These are phyloP conservation scores for Croton setiger DNA, from an alignment of 441 rosid genomes.

Conservation along the genomic window DNA sequence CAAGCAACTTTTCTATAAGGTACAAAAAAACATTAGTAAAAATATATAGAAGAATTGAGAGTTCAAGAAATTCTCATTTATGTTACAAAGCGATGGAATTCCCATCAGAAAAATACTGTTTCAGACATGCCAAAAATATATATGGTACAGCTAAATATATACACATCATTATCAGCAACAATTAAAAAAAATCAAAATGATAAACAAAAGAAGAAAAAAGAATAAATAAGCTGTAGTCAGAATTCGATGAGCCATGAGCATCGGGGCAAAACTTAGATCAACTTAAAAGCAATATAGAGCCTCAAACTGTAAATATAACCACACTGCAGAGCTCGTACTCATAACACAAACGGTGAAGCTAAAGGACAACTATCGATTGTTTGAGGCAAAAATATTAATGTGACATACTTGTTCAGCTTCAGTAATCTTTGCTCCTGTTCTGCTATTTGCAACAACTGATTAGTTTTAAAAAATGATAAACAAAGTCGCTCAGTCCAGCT, in stretches of 20 bases:
- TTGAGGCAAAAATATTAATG: neutral
- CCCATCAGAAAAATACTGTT: conserved; percentile 4
- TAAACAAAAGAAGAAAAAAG: neutral
- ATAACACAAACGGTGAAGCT: neutral
- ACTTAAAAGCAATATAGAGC: neutral
- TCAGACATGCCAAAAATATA: neutral
- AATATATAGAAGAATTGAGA: neutral
- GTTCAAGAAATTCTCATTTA: neutral
- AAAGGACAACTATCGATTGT: neutral
- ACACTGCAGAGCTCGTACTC: neutral
- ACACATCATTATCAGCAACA: conserved; percentile 16
- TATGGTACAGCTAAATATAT: conserved; percentile 15
- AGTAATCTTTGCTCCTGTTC: neutral
- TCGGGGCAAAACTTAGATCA: conserved; percentile 7
- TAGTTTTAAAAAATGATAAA: neutral
- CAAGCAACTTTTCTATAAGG: neutral
- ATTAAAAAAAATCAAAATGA: neutral
- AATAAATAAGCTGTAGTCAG: neutral
- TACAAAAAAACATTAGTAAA: neutral
- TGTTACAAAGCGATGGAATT: neutral
- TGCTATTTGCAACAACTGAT: neutral
- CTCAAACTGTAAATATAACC: neutral
- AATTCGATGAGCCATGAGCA: neutral
- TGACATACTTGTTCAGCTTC: conserved; percentile 12
- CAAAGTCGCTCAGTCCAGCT: conserved; percentile 9